Evolutionary conservation across 176 grass and related monocot species (phyloP), one percentile per base, ranked within the genome.

Genomic region (Pontederia crassipes): DNA sequence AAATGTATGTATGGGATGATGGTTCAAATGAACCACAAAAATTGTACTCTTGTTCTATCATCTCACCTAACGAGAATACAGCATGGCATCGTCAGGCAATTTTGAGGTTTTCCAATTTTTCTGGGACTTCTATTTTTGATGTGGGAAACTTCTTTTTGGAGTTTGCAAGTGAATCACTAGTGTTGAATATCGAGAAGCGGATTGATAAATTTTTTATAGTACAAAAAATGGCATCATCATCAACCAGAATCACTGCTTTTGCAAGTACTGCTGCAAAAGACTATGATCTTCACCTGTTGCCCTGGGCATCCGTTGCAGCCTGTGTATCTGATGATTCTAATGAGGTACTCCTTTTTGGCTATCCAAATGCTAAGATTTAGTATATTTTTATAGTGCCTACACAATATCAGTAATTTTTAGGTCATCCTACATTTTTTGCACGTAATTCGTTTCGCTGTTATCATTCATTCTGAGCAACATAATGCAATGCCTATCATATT

Each of bases 251-350:
- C 65, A 86, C 83, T 73, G 72, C 48, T 20, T 96, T 96, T 72
- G 86, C 91, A 79, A 70, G 81, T 73, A 46, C 54, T 76, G 86
- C 86, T 65, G 75, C 72, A n/a, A 90, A 96, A 69, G 91, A 96
- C 65, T 90, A 96, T 40, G 83, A 90, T 77, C 81, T 87, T 82
- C 81, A 82, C 55, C 74, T 96, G 65, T 63, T 96, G 17, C 91
- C 91, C n/a, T 96, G 91, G 86, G 86, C 81, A 62, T 90, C 86
- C 73, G 86, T 96, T 90, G 91, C 91, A 62, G 81, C 91, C 72
- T 96, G 91, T 78, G 85, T 90, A 54, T 87, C 91, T 52, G 69
- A 85, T 45, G 17, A 59, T 40, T 67, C 56, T 4, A 20, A 78
- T 46, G 78, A 96, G 86, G 91, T 90, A 90, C 46, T 84, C 8